A percentile compares a stretch with the other conserved stretches of the same genome.
Conservation (phyloP, 2,329 filamentous ascomycete genomes). For the Lachnellula subtilissima region DNA sequence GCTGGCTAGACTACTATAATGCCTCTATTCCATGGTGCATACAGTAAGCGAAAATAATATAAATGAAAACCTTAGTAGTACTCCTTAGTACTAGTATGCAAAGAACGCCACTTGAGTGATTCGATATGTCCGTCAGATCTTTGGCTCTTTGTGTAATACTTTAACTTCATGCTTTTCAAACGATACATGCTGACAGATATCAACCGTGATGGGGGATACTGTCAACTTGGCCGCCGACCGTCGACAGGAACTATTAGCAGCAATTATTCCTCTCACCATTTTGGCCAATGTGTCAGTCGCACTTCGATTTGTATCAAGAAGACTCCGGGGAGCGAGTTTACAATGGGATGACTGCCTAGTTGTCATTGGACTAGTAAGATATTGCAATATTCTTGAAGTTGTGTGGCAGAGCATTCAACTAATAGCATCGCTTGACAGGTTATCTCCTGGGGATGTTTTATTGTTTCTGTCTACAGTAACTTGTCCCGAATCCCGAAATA, state of each 20-base stretch:
- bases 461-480: background rate
- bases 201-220: background rate
- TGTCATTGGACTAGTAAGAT: background rate
- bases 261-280: background rate
- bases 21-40: no score
- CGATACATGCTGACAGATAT: no score
- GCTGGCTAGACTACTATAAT: no score
- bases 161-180: no score
- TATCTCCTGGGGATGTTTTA: background rate
- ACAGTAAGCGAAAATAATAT: no score
- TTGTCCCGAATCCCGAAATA: background rate
- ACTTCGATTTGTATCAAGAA: background rate
- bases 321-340: background rate
- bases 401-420: background rate
- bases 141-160: no score
- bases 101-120: no score
- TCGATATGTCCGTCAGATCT: no score
- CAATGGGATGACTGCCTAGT: background rate
- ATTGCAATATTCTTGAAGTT: background rate
- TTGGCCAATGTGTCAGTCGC: background rate
- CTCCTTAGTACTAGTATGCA: no score
- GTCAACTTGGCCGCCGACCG: background rate
- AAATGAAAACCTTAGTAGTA: no score
- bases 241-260: background rate
- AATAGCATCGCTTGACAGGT: background rate